Percentiles rank a stretch among this genome's conserved stretches.
These are phyloP conservation scores for Chrysochromulina parva DNA, from an alignment of 78 protist genomes.

Conservation along the genomic window DNA sequence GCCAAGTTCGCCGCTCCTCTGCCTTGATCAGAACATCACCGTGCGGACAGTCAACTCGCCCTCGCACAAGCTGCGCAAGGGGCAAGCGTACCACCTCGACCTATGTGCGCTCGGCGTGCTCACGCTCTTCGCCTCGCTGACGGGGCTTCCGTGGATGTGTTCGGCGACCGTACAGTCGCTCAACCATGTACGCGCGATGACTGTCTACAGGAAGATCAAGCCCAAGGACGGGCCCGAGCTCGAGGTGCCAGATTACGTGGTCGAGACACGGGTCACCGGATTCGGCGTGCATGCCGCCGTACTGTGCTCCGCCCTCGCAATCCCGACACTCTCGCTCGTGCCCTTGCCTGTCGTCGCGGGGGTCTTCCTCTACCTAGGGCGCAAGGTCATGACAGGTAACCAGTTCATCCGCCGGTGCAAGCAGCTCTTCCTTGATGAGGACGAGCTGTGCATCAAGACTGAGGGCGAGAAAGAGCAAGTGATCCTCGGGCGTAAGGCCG, in stretches of 20 bases:
- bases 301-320: not conserved
- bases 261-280: constrained; percentile 1
- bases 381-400: not conserved
- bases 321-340: not conserved
- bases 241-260: not conserved
- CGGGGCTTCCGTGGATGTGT: constrained; percentile 26
- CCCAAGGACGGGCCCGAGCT: not conserved
- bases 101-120: not conserved
- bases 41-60: constrained; percentile 22
- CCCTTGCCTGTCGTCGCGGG: constrained; percentile 2
- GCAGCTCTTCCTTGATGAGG: not conserved
- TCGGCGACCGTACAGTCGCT: constrained; percentile 9
- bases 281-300: constrained; percentile 7
- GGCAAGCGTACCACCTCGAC: constrained; percentile 15
- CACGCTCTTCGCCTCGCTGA: not conserved
- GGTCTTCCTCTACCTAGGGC: not conserved
- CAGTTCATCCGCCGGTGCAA: not conserved
- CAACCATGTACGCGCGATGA: not conserved
- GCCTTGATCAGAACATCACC: not conserved
- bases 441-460: not conserved
- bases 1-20: too few species aligned
- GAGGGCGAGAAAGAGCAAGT: too few species aligned
- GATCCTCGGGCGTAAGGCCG: not conserved
- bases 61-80: constrained; percentile 10
- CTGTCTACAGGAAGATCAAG: not conserved